Percentiles rank a stretch among this genome's conserved stretches.
Evolutionary conservation across 2,329 filamentous ascomycete species (phyloP).

Genomic region (Fusarium burgessii): DNA sequence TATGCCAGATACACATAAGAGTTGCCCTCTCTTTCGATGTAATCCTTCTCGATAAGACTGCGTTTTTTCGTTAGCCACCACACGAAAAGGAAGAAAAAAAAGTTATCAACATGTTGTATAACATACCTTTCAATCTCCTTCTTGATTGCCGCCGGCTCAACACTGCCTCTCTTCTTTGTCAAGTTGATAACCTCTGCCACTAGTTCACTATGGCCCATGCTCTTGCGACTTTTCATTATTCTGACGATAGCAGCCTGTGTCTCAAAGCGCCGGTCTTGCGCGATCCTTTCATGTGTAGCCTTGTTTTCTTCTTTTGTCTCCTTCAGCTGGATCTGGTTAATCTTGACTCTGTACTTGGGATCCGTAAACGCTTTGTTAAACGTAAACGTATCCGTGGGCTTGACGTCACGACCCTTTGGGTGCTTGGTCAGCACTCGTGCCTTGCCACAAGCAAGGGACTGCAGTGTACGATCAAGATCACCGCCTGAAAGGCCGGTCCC

Average conservation of each 20-base stretch:
- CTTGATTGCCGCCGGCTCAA: constrained; percentile 92
- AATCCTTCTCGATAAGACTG: constrained; percentile 92
- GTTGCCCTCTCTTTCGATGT: constrained; percentile 83
- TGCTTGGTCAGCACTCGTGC: constrained; percentile 85
- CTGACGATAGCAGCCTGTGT: constrained; percentile 96
- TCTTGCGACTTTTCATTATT: constrained; percentile 96
- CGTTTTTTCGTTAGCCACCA: constrained; percentile 18
- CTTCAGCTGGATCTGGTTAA: constrained; percentile 98
- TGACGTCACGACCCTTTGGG: constrained; percentile 86
- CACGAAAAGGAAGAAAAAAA: not conserved
- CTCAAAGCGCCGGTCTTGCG: constrained; percentile 91
- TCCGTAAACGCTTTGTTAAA: constrained; percentile 84
- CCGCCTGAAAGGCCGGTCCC: constrained; percentile 79
- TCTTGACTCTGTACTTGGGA: constrained; percentile 91
- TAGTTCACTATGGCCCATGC: constrained; percentile 85
- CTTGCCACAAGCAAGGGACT: constrained; percentile 94
- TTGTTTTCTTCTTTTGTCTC: constrained; percentile 97
- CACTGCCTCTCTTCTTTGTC: constrained; percentile 85
- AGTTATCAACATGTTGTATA: not conserved
- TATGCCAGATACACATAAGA: constrained; percentile 78
- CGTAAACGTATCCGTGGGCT: constrained; percentile 82
- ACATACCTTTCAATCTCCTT: constrained; percentile 93
- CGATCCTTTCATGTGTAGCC: constrained; percentile 90
- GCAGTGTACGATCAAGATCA: constrained; percentile 89
- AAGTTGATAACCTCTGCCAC: constrained; percentile 93